These are phyloP conservation scores for Musa acuminata DNA, from an alignment of 176 grass and related monocot genomes.

Conservation along the genomic window DNA sequence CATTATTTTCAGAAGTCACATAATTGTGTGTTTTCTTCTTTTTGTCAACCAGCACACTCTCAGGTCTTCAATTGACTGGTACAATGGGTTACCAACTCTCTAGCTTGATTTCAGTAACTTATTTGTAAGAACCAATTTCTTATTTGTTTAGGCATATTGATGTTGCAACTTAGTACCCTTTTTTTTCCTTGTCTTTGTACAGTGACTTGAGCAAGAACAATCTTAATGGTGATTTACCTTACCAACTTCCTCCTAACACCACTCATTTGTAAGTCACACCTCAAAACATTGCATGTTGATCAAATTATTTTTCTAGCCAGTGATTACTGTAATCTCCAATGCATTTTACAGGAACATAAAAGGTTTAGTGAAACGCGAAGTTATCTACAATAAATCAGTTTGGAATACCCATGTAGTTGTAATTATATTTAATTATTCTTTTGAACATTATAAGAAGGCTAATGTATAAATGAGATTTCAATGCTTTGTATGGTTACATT, in stretches of 20 bases:
- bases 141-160: slow-evolving; percentile 13
- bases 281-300: neutral
- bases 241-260: slow-evolving; percentile 79
- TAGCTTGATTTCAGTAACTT: slow-evolving; percentile 70
- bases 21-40: slow-evolving; percentile 20
- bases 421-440: neutral
- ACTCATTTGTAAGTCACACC: slow-evolving; percentile 53
- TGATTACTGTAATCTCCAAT: neutral
- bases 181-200: slow-evolving; percentile 59
- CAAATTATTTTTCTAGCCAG: slow-evolving; percentile 1
- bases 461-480: neutral
- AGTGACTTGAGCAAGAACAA: slow-evolving; percentile 95
- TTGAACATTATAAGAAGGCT: neutral
- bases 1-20: slow-evolving; percentile 8
- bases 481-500: neutral
- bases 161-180: slow-evolving; percentile 53
- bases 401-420: neutral
- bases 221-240: slow-evolving; percentile 70
- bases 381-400: neutral
- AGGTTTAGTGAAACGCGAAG: neutral
- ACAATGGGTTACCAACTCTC: slow-evolving; percentile 74
- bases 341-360: neutral
- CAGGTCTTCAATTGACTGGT: slow-evolving; percentile 61
- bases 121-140: slow-evolving; percentile 76
- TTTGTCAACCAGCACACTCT: slow-evolving; percentile 46